Base-by-base conservation (phyloP, 805 yeast species). In the Candida ascalaphidarum region DNA sequence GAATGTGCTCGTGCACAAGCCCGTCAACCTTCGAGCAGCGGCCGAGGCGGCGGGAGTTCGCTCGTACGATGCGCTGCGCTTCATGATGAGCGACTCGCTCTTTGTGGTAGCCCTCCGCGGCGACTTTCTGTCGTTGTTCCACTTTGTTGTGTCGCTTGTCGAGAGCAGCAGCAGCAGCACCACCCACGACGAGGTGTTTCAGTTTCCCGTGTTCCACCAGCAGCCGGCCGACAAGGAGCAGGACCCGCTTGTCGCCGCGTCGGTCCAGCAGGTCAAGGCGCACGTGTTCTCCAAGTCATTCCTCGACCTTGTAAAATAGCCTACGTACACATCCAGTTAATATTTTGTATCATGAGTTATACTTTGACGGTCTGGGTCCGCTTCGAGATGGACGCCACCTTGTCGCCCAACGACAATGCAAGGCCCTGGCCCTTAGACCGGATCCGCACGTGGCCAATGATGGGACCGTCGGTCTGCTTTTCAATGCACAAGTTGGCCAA, bases 381-480 rank as follows among this genome's bases (percentile, higher is more conserved):
- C 32, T 81, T 73, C 25, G 89, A 81, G 52, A 85, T 74, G 30
- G 83, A 67, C 29, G 96, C 94, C 30, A 89, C 92, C 45, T 86
- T 74, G 48, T 92, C 97, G 37, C 99, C 99, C 43, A 94, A 66
- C 3, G 95, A 79, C 37, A 94, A 65, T 6, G 98, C 98, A 40
- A 94, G 69, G 4, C 98, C 98, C 65, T 94, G 97, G 14, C 96
- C 95, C 71, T 89, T 88, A 11, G 96, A 81, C 60, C 99, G 77
- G 46, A 92, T 88, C 61, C 98, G 77, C 25, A 88, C 95, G 49
- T 88, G 95, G 7, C 99, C 99, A 34, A 82, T 73, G 32, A 86
- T 78, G 29, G 80, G 77, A 8, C 89, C 88, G 33, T 68, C 69
- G 7, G 72, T 61, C 37, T 76, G 74, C 58, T 77, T 78, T 57